Evolutionary conservation across 129 eudicot species (phyloP).

Genomic region (Tagetes erecta): DNA sequence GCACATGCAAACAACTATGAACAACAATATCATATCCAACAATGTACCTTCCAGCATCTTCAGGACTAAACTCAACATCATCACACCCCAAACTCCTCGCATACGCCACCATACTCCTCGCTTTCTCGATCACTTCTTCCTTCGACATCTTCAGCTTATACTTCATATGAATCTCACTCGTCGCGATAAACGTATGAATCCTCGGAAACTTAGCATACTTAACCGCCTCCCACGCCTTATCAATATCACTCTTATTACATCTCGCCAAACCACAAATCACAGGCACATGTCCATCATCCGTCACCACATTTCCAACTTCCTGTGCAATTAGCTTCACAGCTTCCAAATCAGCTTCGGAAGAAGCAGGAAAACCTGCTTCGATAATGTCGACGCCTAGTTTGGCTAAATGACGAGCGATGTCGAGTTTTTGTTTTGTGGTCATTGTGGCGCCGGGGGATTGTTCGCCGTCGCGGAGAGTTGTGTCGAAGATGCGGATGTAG

Average conservation of each 20-base stretch:
- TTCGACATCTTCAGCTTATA: slow-evolving; percentile 58
- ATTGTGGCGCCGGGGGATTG: slow-evolving; percentile 96
- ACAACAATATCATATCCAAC: background rate
- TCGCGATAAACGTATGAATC: slow-evolving; percentile 78
- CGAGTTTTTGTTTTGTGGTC: slow-evolving; percentile 81
- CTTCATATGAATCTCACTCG: slow-evolving; percentile 80
- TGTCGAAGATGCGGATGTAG: slow-evolving; percentile 81
- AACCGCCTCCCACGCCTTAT: slow-evolving; percentile 70
- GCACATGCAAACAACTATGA: background rate
- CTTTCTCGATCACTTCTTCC: slow-evolving; percentile 68
- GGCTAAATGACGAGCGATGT: slow-evolving; percentile 75
- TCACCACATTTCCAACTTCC: slow-evolving; percentile 61
- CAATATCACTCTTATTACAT: slow-evolving; percentile 69
- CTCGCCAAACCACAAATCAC: slow-evolving; percentile 84
- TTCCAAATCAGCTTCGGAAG: slow-evolving; percentile 77
- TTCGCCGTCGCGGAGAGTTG: slow-evolving; percentile 94
- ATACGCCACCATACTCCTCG: slow-evolving; percentile 67
- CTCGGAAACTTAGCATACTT: slow-evolving; percentile 64
- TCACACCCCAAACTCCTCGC: slow-evolving; percentile 76
- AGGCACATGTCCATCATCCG: slow-evolving; percentile 55
- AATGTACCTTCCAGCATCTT: slow-evolving; percentile 39
- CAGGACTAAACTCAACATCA: slow-evolving; percentile 78
- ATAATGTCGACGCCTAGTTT: slow-evolving; percentile 81
- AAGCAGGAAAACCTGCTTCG: slow-evolving; percentile 91
- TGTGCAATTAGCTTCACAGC: slow-evolving; percentile 69